Base-by-base conservation (phyloP, 352 stramenopile genomes). In the Thalassiosira sp. region DNA sequence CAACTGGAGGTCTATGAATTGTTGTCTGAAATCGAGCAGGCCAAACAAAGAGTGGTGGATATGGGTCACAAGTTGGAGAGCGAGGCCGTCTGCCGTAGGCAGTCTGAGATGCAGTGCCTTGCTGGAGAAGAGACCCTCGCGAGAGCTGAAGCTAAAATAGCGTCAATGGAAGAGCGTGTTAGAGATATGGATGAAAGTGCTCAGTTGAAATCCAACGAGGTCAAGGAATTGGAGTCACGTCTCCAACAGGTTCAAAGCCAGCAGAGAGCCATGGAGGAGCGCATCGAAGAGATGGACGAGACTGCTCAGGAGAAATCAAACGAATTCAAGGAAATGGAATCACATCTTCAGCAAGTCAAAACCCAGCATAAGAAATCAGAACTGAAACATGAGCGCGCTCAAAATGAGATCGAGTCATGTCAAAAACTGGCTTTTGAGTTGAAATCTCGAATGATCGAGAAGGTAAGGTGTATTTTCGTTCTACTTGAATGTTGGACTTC, bases 371-470 rank as follows among this genome's bases (percentile, higher is more conserved):
- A 20, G 18, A 82, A 69, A 49, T 71, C 67, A 11, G 68, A 79
- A 37, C 20, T 33, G 11, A 79, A 75, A 35, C 76, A 73, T 48
- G 75, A 84, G 15, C 45, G 51, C 28, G 52, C 57, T 11, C 31
- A 61, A 42, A 7, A 48, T 35, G 68, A 79, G 58, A 72, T 84
- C 2, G 58, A 65, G 20, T 27, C 69, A 20, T 80, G 59, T 56
- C 49, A 77, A 52, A 59, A 72, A 33, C 58, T 73, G 22, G 58
- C 64, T 2, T 24, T 60, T 20, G 69, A 84, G 25, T 56, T 84
- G 42, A 84, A 73, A 43, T 46, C 46, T 45, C 76, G 58, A 5
- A 67, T 84, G 5, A 77, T 79, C 20, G 64, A 80, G 24, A 84
- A 81, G 73, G 73, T 81, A 70, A 42, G 57, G 11, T n/a, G n/a